Percentiles rank a stretch among this genome's conserved stretches.
Conservation (phyloP, 108 stramenopile species). For the Aurantiochytrium sp. region DNA sequence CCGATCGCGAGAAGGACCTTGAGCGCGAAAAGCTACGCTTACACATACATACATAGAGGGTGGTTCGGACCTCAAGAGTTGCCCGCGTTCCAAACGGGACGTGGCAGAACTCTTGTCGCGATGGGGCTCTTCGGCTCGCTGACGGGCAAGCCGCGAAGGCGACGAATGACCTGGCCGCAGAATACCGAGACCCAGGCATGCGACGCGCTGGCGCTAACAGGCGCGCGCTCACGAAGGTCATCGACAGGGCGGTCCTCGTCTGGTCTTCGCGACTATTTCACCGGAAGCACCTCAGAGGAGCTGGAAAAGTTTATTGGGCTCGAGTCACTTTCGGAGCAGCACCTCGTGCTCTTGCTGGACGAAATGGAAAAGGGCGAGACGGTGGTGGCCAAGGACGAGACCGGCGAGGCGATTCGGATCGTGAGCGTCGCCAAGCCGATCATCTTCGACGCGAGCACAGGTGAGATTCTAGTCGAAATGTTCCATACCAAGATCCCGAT, state of each 20-base stretch:
- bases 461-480: not conserved
- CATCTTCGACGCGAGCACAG: not conserved
- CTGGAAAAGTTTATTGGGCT: not conserved
- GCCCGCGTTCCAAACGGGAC: no score
- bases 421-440: conserved; percentile 12
- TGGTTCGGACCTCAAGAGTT: no score
- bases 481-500: not conserved
- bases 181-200: no score
- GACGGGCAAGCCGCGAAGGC: no score
- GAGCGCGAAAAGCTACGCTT: no score
- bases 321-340: not conserved
- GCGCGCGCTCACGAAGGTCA: no score
- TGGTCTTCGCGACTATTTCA: not conserved
- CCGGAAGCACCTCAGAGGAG: not conserved
- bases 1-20: no score
- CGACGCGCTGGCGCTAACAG: no score
- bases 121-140: no score
- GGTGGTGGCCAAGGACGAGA: not conserved
- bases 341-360: not conserved
- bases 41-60: no score
- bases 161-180: no score
- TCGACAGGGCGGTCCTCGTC: not conserved
- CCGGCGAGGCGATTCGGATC: not conserved
- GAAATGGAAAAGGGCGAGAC: not conserved
- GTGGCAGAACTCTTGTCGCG: no score